Evolutionary conservation across 192 early-diverging fungal genomes (phyloP).

Genomic region (Coemansia reversa): DNA sequence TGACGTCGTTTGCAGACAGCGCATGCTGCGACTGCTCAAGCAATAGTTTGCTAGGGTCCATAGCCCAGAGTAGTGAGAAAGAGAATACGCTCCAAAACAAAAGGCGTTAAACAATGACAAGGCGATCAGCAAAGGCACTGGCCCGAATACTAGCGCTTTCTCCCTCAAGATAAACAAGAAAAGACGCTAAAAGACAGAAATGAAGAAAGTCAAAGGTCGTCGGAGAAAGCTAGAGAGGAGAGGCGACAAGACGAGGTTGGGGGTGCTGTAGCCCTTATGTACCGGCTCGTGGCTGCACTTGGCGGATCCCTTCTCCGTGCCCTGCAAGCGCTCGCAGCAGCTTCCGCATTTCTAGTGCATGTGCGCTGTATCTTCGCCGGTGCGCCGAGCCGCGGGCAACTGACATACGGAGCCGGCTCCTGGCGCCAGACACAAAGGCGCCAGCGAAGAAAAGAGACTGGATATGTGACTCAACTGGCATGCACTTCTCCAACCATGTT

Average conservation of each 20-base stretch:
- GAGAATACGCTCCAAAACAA: background rate
- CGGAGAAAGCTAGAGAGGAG: background rate
- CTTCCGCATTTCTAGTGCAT: background rate
- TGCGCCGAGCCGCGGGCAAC: background rate
- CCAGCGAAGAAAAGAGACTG: background rate
- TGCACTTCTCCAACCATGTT: background rate
- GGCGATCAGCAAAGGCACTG: background rate
- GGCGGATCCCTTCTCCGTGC: background rate
- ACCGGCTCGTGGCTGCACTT: slow-evolving; percentile 1
- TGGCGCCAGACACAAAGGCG: background rate
- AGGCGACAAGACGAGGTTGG: background rate
- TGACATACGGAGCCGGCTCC: background rate
- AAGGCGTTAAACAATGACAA: background rate
- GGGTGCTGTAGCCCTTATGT: background rate
- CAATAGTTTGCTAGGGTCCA: background rate
- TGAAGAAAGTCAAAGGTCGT: background rate
- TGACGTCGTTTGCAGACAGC: slow-evolving; percentile 33
- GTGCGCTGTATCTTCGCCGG: background rate
- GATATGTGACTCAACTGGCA: background rate
- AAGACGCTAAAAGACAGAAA: background rate
- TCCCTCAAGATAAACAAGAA: background rate
- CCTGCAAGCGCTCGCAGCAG: background rate
- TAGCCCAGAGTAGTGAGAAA: background rate
- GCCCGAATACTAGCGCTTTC: background rate
- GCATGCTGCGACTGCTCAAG: background rate